Base-by-base conservation (phyloP, 805 yeast species). In the Candida anglica region DNA sequence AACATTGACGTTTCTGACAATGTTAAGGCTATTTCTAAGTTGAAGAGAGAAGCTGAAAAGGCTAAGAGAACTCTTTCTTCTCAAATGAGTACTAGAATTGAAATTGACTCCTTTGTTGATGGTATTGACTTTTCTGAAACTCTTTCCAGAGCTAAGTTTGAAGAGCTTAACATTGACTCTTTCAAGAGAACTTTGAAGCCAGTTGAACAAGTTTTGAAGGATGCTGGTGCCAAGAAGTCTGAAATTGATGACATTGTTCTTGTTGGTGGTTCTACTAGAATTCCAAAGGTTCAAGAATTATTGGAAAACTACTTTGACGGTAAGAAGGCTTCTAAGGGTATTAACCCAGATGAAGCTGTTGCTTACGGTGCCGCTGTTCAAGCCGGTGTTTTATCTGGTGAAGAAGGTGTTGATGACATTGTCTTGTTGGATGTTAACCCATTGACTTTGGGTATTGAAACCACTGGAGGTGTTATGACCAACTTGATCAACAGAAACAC, bases 401-500 rank as follows among this genome's bases (percentile, higher is more conserved):
- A 76, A 88, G 93, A 83, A 46, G 95, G 87, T 69, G 88, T 96
- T 67, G 87, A 89, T 73, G 96, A 87, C 73, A 79, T 89, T 66
- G 81, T 91, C 57, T 80, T 89, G 65, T 81, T 89, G 71, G 98
- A 89, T 76, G 98, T 91, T 57, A 89, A 89, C 63, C 98, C 98
- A 68, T 82, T 91, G 66, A 89, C 98, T 51, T 79, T 91, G 63
- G 98, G 98, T 86, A 95, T 91, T 70, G 98, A 95, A 75, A 93
- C 93, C 85, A 93, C 89, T 75, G 98, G 98, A 75, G 94, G 93
- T 73, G 91, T 93, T 65, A 89, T 91, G 76, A 95, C 97, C 63
- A 93, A 95, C 61, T 95, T 93, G 67, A 95, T 93, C 55, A 96
- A 96, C 75, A 88, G 98, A 79, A 93, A 93, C 86, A 86, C 98